phyloP scores from a whole-genome alignment of 208 protist species.

The Acanthamoeba quina region DNA sequence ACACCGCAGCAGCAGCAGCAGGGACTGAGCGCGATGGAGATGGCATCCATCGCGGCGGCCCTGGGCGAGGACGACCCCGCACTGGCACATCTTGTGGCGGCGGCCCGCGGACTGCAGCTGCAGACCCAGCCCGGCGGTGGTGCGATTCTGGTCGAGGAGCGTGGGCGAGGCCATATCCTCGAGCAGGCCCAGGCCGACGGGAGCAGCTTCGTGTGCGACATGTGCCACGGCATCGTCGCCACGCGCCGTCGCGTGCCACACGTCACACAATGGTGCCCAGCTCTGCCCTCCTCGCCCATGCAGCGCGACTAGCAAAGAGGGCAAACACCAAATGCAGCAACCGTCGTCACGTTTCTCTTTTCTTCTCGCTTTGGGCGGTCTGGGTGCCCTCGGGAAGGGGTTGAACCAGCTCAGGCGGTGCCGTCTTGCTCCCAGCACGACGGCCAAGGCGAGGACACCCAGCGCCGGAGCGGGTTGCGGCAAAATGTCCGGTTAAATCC shows the following conservation, averaged over 20 bases:
- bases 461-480: no score
- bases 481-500: no score
- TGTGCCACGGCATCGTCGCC: conserved; percentile 10
- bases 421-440: no score
- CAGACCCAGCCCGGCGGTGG: not conserved
- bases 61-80: not conserved
- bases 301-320: not conserved
- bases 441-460: no score
- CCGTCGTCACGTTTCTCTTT: no score
- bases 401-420: no score
- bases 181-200: conserved; percentile 14
- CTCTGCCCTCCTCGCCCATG: not conserved
- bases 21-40: not conserved
- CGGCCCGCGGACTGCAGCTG: not conserved
- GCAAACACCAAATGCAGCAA: no score
- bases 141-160: not conserved
- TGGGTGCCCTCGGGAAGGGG: no score
- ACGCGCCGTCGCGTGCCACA: not conserved
- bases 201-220: not conserved
- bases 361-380: no score
- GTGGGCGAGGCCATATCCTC: not conserved
- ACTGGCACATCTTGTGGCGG: not conserved
- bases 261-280: not conserved
- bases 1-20: not conserved
- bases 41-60: not conserved